These are phyloP conservation scores for Periconia sp. DNA, from an alignment of 2,329 filamentous ascomycete genomes.

Conservation along the genomic window DNA sequence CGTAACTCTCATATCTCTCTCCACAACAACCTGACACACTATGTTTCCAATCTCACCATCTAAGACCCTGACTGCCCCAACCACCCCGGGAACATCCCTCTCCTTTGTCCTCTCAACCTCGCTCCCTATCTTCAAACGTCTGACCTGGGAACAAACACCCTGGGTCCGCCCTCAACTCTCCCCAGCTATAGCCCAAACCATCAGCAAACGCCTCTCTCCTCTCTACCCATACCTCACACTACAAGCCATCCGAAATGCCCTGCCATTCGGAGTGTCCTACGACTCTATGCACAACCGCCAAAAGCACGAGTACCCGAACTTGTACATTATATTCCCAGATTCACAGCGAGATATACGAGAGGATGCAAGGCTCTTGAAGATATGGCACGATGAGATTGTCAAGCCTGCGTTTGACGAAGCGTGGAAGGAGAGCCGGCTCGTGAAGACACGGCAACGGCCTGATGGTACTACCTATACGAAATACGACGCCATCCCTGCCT, in stretches of 20 bases:
- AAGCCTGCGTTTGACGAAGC: constrained; percentile 25
- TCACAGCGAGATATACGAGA: not conserved
- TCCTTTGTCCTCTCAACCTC: constrained; percentile 25
- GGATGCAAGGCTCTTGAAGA: constrained; percentile 14
- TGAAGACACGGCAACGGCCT: constrained; percentile 2
- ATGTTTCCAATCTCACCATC: not conserved
- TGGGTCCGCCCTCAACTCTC: constrained; percentile 10
- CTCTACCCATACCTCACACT: constrained; percentile 1
- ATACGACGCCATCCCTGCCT: constrained; percentile 8
- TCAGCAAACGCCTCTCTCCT: constrained; percentile 13
- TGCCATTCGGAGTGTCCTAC: constrained; percentile 18
- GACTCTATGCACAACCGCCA: not conserved
- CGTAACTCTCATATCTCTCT: no score
- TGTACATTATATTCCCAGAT: constrained; percentile 28
- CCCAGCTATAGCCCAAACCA: not conserved
- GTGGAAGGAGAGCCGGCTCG: constrained; percentile 17
- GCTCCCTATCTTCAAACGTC: constrained; percentile 24
- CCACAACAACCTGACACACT: no score
- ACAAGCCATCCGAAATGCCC: not conserved
- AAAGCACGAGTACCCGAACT: constrained; percentile 5
- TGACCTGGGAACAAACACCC: constrained; percentile 29
- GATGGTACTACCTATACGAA: not conserved
- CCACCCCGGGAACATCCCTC: constrained; percentile 1
- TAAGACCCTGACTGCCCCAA: not conserved
- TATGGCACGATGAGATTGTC: constrained; percentile 27